A percentile compares a stretch with the other conserved stretches of the same genome.
phyloP scores from a whole-genome alignment of 768 basidiomycete species.

The Crassisporium funariophilum region DNA sequence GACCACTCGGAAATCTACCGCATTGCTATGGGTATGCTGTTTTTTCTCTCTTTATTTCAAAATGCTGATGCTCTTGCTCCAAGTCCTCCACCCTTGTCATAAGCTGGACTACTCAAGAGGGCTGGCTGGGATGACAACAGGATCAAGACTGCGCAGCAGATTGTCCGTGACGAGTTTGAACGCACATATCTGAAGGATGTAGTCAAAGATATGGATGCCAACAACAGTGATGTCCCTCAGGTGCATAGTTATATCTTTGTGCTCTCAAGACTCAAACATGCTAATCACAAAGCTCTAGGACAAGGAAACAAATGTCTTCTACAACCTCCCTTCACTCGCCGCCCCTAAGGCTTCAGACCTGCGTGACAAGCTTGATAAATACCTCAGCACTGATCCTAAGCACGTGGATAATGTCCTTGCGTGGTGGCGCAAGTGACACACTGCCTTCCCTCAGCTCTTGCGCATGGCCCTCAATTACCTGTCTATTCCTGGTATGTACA shows the following conservation, averaged over 20 bases:
- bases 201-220: not conserved
- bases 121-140: conserved; percentile 11
- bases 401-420: conserved; percentile 19
- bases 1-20: conserved; percentile 32
- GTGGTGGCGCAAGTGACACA: conserved; percentile 28
- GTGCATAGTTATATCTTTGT: not conserved
- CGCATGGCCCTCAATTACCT: conserved; percentile 35
- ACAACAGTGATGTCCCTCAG: not conserved
- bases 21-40: conserved; percentile 35
- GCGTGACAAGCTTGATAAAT: conserved; percentile 25
- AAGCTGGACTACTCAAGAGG: too few relatives aligned
- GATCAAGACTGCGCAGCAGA: conserved; percentile 7
- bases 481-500: conserved; percentile 27
- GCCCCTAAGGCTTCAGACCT: conserved; percentile 12
- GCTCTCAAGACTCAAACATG: not conserved
- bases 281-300: not conserved
- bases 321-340: conserved; percentile 22
- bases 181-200: not conserved
- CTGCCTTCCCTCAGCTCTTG: conserved; percentile 26
- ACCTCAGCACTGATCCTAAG: conserved; percentile 28
- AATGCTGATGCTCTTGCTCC: too few relatives aligned
- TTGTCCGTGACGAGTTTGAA: conserved; percentile 11
- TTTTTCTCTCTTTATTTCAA: not conserved
- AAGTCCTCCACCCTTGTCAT: conserved; percentile 36
- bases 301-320: conserved; percentile 35